A percentile compares a stretch with the other conserved stretches of the same genome.
Conservation (phyloP, 148 eudicot species). For the Agrostemma githago region DNA sequence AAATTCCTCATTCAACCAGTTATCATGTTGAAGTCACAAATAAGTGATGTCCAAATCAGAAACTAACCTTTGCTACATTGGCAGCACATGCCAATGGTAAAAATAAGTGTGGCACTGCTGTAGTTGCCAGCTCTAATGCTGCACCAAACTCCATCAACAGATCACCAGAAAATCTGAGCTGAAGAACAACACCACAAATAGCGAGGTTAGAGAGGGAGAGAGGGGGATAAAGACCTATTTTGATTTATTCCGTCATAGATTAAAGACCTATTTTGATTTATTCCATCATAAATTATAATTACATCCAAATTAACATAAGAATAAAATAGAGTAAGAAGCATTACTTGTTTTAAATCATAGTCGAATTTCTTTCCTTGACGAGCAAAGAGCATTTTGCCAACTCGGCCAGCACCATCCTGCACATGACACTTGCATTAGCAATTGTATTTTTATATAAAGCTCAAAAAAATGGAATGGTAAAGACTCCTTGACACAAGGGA, state of each 20-base stretch:
- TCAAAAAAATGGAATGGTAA: background rate
- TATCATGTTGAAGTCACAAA: background rate
- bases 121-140: constrained; percentile 89
- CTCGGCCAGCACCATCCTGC: constrained; percentile 97
- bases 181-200: constrained; percentile 20
- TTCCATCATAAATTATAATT: background rate
- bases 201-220: too few species aligned
- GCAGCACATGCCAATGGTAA: constrained; percentile 98
- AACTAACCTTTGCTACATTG: constrained; percentile 77
- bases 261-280: too few species aligned
- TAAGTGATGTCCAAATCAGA: background rate
- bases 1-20: background rate
- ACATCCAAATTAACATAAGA: background rate
- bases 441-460: background rate
- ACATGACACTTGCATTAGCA: constrained; percentile 14
- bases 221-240: too few species aligned
- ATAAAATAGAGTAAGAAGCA: constrained; percentile 1
- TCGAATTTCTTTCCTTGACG: constrained; percentile 97
- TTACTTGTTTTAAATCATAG: constrained; percentile 94
- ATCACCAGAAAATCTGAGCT: constrained; percentile 96
- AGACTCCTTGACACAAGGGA: background rate
- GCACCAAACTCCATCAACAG: constrained; percentile 96
- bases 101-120: constrained; percentile 89
- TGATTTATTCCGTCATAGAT: too few species aligned
- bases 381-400: constrained; percentile 96